Evolutionary conservation across 2,329 filamentous ascomycete species (phyloP), one percentile per base, ranked within the genome.

Genomic region (Ceratocystis ficicola): DNA sequence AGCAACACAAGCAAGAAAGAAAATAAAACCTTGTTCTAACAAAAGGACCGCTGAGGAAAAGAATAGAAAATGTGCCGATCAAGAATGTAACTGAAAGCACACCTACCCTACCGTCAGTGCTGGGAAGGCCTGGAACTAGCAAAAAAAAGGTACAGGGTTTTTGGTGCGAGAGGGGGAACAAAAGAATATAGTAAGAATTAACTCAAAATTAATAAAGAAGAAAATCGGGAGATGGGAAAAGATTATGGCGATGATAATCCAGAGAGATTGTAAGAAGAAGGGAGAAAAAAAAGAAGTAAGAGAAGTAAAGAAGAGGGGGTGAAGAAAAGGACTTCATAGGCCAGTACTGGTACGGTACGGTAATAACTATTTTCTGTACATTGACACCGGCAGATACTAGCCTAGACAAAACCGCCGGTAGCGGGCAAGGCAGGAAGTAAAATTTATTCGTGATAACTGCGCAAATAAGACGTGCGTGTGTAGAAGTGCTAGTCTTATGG

Each of bases 131-230:
- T 12, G 32, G 25, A 32, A 63, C 22, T 30, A 63, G 32, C 5
- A n/a, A 32, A 30, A 52, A 46, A 50, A 41, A 22, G 22, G 20
- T 12, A 10, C 62, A 48, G 32, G 44, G 30, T n/a, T 28, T 15
- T 41, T 12, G 36, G 36, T 12, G 3, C 36, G 12, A 41, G 12
- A 41, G 12, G 10, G 30, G 50, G 32, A 28, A 55, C 7, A 64
- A 28, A 32, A 64, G n/a, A 36, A 28, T 28, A 46, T 25, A 46
- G 8, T 15, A 20, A 63, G 6, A 12, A n/a, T 17, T 30, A 48
- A 15, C 36, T 41, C 36, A 22, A 8, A 25, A 52, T n/a, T 8
- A 41, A 22, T 22, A 41, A 44, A 41, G n/a, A 75, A 67, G 69
- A 65, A 50, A 62, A 36, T 41, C 36, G 36, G 3, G 36, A 41